Evolutionary conservation across 2,329 filamentous ascomycete species (phyloP).

Genomic region (Trichoderma atrobrunneum): DNA sequence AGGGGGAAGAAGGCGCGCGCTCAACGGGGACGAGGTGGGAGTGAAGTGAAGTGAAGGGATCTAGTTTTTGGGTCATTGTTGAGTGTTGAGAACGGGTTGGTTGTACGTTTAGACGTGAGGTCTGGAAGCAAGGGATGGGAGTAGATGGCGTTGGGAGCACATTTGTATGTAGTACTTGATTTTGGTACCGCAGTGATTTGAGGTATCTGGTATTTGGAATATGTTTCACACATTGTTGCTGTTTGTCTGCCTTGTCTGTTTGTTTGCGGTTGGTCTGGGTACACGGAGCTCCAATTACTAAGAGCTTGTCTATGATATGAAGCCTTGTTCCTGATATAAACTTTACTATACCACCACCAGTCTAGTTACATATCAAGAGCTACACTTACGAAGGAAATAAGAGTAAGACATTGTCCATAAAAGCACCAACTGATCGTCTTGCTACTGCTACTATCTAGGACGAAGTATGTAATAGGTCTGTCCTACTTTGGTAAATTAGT

Average conservation of each 20-base stretch:
- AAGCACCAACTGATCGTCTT: background rate
- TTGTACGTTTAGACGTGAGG: background rate
- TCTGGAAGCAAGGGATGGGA: background rate
- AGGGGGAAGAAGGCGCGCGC: background rate
- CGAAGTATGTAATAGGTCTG: background rate
- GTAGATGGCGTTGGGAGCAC: constrained; percentile 4
- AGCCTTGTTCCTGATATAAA: background rate
- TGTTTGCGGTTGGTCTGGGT: background rate
- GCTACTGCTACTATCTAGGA: too few relatives aligned
- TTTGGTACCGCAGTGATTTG: background rate
- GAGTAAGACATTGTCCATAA: background rate
- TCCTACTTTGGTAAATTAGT: background rate
- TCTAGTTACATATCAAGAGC: background rate
- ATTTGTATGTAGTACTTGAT: background rate
- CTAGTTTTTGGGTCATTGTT: too few relatives aligned
- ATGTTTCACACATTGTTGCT: background rate
- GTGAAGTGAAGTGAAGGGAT: background rate
- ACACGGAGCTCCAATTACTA: background rate
- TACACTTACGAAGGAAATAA: background rate
- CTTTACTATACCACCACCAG: background rate
- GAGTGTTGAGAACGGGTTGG: background rate
- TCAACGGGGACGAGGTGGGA: background rate
- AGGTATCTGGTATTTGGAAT: background rate
- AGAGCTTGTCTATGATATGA: background rate
- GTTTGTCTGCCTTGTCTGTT: background rate